Evolutionary conservation across 1,139 yeast species (phyloP), one percentile per base, ranked within the genome.

Genomic region (Diutina ranongensis): DNA sequence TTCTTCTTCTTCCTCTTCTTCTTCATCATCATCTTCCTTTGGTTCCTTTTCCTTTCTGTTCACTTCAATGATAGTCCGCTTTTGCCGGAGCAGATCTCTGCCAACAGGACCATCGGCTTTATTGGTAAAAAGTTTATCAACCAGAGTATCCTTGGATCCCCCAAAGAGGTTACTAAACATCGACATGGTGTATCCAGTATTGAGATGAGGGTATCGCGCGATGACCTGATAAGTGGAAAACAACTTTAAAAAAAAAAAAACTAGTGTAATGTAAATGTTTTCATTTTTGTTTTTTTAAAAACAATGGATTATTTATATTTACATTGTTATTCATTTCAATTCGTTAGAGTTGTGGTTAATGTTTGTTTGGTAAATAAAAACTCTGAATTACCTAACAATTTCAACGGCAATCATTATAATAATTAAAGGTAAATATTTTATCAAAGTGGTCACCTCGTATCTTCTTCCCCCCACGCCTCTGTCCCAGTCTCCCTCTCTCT

Each of bases 401-500:
- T n/a, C n/a, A n/a, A n/a, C n/a, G n/a, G n/a, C n/a, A n/a, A n/a
- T n/a, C n/a, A n/a, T n/a, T n/a, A n/a, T n/a, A n/a, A n/a, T n/a
- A n/a, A n/a, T n/a, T n/a, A n/a, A n/a, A n/a, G n/a, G n/a, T n/a
- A n/a, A n/a, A n/a, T n/a, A n/a, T n/a, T n/a, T n/a, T n/a, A n/a
- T n/a, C n/a, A n/a, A n/a, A n/a, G n/a, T n/a, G n/a, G n/a, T n/a
- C n/a, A n/a, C n/a, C 18, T 42, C 45, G 16, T 44, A 13, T 12
- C 19, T 31, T 47, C 49, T 45, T 49, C 55, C 21, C 48, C 51
- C 18, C 50, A 51, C 47, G 52, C 52, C 18, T 34, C 49, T 4
- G 50, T 25, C 50, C 9, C 46, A 46, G 25, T 51, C 57, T 7
- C 40, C 44, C 38, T 50, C 54, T n/a, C 50, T 52, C 20, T 53